phyloP scores from a whole-genome alignment of 441 rosid genomes.

The Erodium moschatum region DNA sequence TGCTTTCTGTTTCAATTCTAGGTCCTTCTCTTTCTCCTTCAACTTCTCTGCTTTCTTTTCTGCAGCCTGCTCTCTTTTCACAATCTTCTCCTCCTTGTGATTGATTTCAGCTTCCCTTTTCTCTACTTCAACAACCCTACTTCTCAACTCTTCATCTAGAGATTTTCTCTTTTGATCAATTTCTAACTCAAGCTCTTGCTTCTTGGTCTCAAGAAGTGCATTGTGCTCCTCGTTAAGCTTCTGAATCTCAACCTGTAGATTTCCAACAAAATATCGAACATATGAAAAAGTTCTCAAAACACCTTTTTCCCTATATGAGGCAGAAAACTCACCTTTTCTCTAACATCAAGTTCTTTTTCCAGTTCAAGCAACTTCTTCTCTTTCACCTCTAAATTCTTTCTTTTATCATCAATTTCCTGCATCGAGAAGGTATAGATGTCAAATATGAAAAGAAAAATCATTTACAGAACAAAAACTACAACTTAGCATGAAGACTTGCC shows the following conservation, averaged over 20 bases:
- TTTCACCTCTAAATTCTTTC: constrained; percentile 53
- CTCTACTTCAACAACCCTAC: constrained; percentile 57
- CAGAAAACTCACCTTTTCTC: constrained; percentile 59
- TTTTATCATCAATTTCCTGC: constrained; percentile 51
- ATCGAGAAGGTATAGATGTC: constrained; percentile 20
- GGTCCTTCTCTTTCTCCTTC: constrained; percentile 66
- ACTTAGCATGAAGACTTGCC: constrained; percentile 31
- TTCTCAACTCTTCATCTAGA: constrained; percentile 56
- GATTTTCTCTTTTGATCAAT: constrained; percentile 64
- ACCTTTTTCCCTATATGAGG: neutral
- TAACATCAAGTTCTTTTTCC: constrained; percentile 69
- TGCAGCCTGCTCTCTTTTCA: constrained; percentile 63
- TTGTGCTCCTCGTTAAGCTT: constrained; percentile 65
- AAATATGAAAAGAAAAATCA: neutral
- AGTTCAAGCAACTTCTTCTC: constrained; percentile 48
- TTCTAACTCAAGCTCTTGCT: constrained; percentile 67
- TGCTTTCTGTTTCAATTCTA: constrained; percentile 48
- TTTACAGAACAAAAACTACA: constrained; percentile 1
- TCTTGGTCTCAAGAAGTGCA: constrained; percentile 55
- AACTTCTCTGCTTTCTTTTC: constrained; percentile 62
- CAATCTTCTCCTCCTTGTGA: constrained; percentile 71
- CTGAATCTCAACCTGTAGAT: constrained; percentile 60
- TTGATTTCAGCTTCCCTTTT: constrained; percentile 73
- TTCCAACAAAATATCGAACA: constrained; percentile 20
- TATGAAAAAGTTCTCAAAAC: neutral